A percentile compares a stretch with the other conserved stretches of the same genome.
Conservation (phyloP, 2,329 filamentous ascomycete species). For the Claviceps sorghi region DNA sequence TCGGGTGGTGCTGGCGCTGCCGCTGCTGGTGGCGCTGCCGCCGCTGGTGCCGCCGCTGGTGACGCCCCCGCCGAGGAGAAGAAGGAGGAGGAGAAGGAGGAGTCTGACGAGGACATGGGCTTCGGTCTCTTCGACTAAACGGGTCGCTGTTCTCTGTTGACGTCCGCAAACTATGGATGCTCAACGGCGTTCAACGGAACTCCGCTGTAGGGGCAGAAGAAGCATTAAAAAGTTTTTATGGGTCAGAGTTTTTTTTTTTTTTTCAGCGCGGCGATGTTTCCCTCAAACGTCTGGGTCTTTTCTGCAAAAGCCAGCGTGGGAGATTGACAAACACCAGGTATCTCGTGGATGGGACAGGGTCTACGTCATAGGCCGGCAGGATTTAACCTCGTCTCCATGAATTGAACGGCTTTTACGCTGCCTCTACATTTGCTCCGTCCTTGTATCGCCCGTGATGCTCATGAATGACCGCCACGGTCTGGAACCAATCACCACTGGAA, state of each 20-base stretch:
- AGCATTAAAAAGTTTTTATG: conserved; percentile 15
- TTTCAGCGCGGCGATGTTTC: conserved; percentile 16
- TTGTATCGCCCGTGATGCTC: neutral
- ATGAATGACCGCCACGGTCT: neutral
- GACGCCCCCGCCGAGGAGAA: conserved; percentile 38
- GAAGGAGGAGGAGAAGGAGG: conserved; percentile 72
- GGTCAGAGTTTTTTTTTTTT: conserved; percentile 17
- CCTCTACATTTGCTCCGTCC: conserved; percentile 5
- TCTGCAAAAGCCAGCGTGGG: conserved; percentile 11
- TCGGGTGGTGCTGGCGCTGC: conserved; percentile 72
- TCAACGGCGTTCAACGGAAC: conserved; percentile 8
- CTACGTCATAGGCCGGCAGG: conserved; percentile 13
- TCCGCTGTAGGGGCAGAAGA: neutral
- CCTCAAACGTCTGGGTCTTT: conserved; percentile 9
- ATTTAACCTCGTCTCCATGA: conserved; percentile 15
- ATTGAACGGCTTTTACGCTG: conserved; percentile 16
- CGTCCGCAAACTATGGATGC: conserved; percentile 7
- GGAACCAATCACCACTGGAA: neutral
- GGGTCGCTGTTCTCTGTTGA: conserved; percentile 17
- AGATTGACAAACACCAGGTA: conserved; percentile 12
- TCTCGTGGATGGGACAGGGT: conserved; percentile 17
- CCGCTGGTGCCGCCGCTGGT: conserved; percentile 50
- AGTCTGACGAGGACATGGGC: conserved; percentile 64
- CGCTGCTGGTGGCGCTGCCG: conserved; percentile 50
- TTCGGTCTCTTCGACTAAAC: conserved; percentile 65